Evolutionary conservation across 306 rosid species (phyloP).

Genomic region (Arachis hypogaea): DNA sequence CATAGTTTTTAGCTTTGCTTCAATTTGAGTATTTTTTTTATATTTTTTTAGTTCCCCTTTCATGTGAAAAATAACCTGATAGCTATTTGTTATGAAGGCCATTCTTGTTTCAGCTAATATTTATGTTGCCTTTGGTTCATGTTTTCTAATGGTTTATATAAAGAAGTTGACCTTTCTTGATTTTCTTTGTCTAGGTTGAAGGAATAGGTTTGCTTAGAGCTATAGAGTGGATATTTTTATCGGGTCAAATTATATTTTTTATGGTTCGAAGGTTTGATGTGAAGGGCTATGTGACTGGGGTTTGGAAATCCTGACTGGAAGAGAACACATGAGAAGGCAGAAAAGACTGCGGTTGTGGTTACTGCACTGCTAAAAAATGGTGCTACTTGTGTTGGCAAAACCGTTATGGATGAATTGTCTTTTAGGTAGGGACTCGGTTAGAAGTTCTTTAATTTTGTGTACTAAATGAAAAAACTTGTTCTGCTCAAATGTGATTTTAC

Average conservation of each 20-base stretch:
- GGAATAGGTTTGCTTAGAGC: background rate
- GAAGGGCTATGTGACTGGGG: slow-evolving; percentile 67
- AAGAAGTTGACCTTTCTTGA: too few relatives aligned
- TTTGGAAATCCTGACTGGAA: slow-evolving; percentile 78
- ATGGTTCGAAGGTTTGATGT: slow-evolving; percentile 60
- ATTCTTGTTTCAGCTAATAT: too few relatives aligned
- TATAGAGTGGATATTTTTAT: slow-evolving; percentile 11
- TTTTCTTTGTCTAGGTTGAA: too few relatives aligned
- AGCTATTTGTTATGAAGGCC: too few relatives aligned
- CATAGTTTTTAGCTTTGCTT: background rate
- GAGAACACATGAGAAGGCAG: slow-evolving; percentile 59
- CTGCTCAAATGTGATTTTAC: slow-evolving; percentile 23
- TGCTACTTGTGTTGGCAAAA: slow-evolving; percentile 77
- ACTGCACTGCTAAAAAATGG: slow-evolving; percentile 67
- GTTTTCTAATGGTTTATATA: too few relatives aligned
- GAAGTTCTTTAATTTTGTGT: background rate
- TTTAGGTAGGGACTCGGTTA: slow-evolving; percentile 57
- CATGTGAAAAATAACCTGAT: too few relatives aligned
- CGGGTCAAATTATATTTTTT: slow-evolving; percentile 20
- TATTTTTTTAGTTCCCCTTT: too few relatives aligned
- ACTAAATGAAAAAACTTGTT: background rate
- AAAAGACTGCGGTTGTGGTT: slow-evolving; percentile 67
- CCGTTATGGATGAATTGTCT: slow-evolving; percentile 77
- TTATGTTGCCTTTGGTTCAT: too few relatives aligned
- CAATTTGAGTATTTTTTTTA: too few relatives aligned